Evolutionary conservation across 768 basidiomycete species (phyloP).

Genomic region (Hericium coralloides): DNA sequence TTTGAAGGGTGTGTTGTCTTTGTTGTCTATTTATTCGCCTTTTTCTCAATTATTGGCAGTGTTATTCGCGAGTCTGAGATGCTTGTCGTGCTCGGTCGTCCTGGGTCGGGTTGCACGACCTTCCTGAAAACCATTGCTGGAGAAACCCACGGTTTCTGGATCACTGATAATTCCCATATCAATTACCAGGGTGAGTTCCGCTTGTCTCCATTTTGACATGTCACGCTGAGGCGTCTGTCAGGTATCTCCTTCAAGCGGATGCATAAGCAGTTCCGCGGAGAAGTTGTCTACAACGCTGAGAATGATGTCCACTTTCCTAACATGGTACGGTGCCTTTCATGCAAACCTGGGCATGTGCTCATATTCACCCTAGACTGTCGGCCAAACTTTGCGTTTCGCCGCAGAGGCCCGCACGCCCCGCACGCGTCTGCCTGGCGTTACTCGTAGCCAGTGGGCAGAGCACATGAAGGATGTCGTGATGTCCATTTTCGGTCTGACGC

Average conservation of each 20-base stretch:
- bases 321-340: conserved; percentile 22
- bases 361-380: conserved; percentile 43
- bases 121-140: conserved; percentile 68
- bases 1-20: neutral
- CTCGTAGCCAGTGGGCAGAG: conserved; percentile 13
- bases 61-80: conserved; percentile 34
- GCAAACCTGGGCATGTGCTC: conserved; percentile 31
- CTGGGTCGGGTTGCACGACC: conserved; percentile 79
- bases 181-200: neutral
- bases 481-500: neutral
- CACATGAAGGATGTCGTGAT: neutral
- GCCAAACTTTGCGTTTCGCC: conserved; percentile 65
- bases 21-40: neutral
- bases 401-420: conserved; percentile 60
- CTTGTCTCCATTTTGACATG: neutral
- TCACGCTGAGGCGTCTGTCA: neutral
- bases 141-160: neutral
- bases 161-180: neutral
- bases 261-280: conserved; percentile 25
- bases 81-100: conserved; percentile 71
- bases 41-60: neutral
- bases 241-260: neutral
- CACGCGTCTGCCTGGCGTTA: conserved; percentile 32
- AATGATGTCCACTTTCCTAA: conserved; percentile 85
- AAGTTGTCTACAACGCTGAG: conserved; percentile 74